Evolutionary conservation across 2,329 filamentous ascomycete species (phyloP).

Genomic region (Aspergillus bombycis): DNA sequence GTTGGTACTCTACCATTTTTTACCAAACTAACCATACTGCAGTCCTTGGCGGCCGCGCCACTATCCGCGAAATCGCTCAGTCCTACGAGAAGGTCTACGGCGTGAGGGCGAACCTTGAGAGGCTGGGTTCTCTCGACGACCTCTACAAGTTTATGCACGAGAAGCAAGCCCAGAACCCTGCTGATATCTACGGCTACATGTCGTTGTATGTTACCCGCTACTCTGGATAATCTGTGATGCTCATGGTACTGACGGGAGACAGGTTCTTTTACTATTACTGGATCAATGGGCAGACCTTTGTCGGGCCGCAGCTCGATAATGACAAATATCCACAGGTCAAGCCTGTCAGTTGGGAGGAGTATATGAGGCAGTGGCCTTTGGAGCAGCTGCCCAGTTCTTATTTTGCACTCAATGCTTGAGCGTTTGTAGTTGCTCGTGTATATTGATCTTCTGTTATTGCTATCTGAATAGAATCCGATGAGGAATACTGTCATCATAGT

Average conservation of each 20-base stretch:
- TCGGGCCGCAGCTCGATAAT: conserved; percentile 17
- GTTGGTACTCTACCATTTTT: too few relatives aligned
- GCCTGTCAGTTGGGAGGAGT: conserved; percentile 14
- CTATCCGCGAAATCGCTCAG: conserved; percentile 28
- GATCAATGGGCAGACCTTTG: conserved; percentile 18
- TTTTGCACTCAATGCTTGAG: not conserved
- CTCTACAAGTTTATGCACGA: conserved; percentile 31
- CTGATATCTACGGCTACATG: conserved; percentile 21
- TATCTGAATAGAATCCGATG: too few relatives aligned
- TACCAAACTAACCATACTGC: not conserved
- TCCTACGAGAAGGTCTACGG: conserved; percentile 31
- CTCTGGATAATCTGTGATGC: not conserved
- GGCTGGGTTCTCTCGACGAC: conserved; percentile 31
- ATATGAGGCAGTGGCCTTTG: conserved; percentile 1
- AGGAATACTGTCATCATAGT: too few relatives aligned
- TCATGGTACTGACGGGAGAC: not conserved
- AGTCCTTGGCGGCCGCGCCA: conserved; percentile 41
- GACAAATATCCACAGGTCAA: conserved; percentile 9
- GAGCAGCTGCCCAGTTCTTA: not conserved
- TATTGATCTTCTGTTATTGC: too few relatives aligned
- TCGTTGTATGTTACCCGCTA: conserved; percentile 4
- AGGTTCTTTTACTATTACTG: conserved; percentile 25
- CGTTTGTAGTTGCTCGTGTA: too few relatives aligned
- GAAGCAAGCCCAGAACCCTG: conserved; percentile 16
- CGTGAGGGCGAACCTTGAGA: conserved; percentile 23